Base-by-base conservation (phyloP, 2,329 filamentous ascomycete species). In the Magnaporthiopsis incrustans region DNA sequence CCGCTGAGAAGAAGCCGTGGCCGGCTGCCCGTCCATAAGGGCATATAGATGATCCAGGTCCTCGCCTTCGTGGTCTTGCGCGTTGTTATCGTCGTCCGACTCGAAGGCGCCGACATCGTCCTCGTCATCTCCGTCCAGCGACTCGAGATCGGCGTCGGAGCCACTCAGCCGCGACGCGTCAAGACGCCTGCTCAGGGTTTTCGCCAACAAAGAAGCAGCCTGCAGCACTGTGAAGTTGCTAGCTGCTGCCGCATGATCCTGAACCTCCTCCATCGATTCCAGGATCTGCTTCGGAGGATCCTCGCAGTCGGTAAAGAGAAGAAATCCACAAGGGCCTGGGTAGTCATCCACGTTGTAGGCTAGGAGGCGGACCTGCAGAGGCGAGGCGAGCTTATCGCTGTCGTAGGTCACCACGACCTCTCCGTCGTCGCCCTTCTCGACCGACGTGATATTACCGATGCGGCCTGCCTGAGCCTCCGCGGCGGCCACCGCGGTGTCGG, bases 371-470 rank as follows among this genome's bases (percentile, higher is more conserved):
- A 83, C 72, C 27, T 74, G 68, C 5, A 82, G 65, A 22, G 72
- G 67, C 3, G 62, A 26, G 1, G 66, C 56, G 3, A 77, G 64
- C 10, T 61, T 58, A 3, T 70, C 59, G 63, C 76, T 72, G 12
- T 64, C 67, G 66, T 78, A 90, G 5, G 75, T 78, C 72, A 94
- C 89, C 18, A 81, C 81, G 64, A 96, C 79, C 64, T 90, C 85
- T 62, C 89, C 90, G 73, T 94, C 89, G 6, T 87, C 85, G 22
- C 89, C 89, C 50, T 78, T 77, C 44, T 77, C 76, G 30, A 96
- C 76, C 44, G 79, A 71, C 60, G 76, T 76, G 60, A 95, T 78
- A 61, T 81, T 76, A 1, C 76, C 67, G 60, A 85, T 77, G 3
- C 69, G 69, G 26, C 75, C 70, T 57, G 71, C 70, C 18, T 70